Evolutionary conservation across 805 yeast genomes (phyloP), one percentile per base, ranked within the genome.

Genomic region (Kuraishia ogatae): DNA sequence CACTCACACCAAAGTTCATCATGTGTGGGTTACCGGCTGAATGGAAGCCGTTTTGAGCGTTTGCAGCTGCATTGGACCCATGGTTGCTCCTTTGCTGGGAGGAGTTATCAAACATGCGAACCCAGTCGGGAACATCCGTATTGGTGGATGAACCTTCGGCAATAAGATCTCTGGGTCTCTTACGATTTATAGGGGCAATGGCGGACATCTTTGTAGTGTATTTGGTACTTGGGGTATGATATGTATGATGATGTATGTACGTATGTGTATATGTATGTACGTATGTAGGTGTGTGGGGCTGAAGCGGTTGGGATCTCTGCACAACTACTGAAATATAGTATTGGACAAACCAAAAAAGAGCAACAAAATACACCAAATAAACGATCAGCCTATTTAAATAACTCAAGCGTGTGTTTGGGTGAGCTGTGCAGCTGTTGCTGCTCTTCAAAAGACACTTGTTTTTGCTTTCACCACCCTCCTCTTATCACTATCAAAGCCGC

Each of bases 141-240:
- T 35, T 35, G 6, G 43, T 35, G 43, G 43, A 35, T 35, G 43
- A 35, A 35, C 43, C 43, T 35, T 53, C 49, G 17, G 53, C 22
- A 55, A 56, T 35, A 23, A 56, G 51, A 39, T 56, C 63, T 59
- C 78, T 68, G n/a, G 74, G 75, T 57, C 77, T 66, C 62, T 73
- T 73, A 53, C 78, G 60, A 55, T 63, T 66, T 52, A 59, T 53
- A 21, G 62, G 62, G 24, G 69, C 67, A 39, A 70, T 63, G 63
- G 70, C 58, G 62, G 55, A 53, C 55, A 53, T 53, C 52, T 13
- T 39, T 21, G 50, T 24, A n/a, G 43, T 35, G 43, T 8, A 3
- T 35, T 35, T 13, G 15, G 43, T 10, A 15, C 13, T 8, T 35
- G 43, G 43, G 43, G 43, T 35, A 35, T 35, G 43, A 35, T 35